Conservation (phyloP, 208 protist genomes). For the Crithidia acanthocephali region DNA sequence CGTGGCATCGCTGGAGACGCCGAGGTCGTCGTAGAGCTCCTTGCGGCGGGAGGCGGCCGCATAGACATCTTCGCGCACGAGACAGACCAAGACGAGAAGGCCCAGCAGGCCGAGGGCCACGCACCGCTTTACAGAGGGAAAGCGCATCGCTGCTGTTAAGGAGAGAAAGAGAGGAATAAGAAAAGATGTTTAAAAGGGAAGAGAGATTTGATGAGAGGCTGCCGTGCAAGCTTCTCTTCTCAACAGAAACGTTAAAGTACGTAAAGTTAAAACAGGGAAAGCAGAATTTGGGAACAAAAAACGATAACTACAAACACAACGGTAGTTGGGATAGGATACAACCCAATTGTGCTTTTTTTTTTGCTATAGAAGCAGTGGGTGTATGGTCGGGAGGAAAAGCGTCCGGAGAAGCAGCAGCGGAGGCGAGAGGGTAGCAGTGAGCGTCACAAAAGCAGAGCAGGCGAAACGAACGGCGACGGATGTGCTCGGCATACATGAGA, state of each 20-base stretch:
- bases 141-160: neutral
- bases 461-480: too few species aligned
- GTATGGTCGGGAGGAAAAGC: too few species aligned
- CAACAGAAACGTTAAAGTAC: constrained; percentile 9
- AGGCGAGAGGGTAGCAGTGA: too few species aligned
- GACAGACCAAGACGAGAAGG: constrained; percentile 22
- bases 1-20: constrained; percentile 49
- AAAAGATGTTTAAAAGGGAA: too few species aligned
- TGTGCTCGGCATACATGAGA: too few species aligned
- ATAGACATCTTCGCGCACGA: constrained; percentile 10
- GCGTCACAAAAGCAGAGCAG: too few species aligned
- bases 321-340: too few species aligned
- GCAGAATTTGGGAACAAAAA: neutral
- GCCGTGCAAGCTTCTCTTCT: constrained; percentile 10
- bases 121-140: neutral
- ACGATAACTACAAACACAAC: too few species aligned
- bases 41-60: constrained; percentile 25
- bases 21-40: constrained; percentile 79
- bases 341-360: too few species aligned
- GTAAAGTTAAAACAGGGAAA: constrained; percentile 3
- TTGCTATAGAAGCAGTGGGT: too few species aligned
- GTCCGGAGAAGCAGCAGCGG: too few species aligned
- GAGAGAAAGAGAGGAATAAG: neutral
- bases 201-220: too few species aligned
- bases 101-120: constrained; percentile 22